Evolutionary conservation across 148 eudicot genomes (phyloP).

Genomic region (Amaranthus palmeri): DNA sequence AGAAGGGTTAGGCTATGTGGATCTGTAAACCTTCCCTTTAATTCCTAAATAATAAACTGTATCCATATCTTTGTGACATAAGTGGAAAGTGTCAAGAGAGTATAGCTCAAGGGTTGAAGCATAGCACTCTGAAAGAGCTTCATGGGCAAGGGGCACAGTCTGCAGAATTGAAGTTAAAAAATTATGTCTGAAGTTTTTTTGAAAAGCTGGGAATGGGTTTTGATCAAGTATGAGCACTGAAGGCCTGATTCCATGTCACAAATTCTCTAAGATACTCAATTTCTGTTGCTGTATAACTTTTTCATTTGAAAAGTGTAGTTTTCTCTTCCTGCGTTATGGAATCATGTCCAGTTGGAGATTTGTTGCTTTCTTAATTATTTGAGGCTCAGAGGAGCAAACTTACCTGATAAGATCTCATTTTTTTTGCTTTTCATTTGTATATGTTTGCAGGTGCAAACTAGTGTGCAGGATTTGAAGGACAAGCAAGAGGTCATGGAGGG

Average conservation of each 20-base stretch:
- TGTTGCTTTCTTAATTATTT: not conserved
- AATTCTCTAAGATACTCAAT: not conserved
- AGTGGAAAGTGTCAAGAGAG: too few relatives aligned
- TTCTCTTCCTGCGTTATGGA: not conserved
- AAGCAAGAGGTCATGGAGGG: slow-evolving; percentile 80
- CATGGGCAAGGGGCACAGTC: not conserved
- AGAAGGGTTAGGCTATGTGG: too few relatives aligned
- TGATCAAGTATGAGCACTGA: not conserved
- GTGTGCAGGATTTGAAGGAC: slow-evolving; percentile 58
- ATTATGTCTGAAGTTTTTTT: not conserved
- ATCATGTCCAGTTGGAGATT: not conserved
- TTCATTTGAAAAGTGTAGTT: not conserved
- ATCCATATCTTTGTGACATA: too few relatives aligned
- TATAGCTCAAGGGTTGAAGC: too few relatives aligned
- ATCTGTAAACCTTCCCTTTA: too few relatives aligned
- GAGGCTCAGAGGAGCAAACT: not conserved
- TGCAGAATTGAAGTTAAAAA: not conserved
- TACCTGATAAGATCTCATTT: not conserved
- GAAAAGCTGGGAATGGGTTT: not conserved
- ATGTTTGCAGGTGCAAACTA: slow-evolving; percentile 58
- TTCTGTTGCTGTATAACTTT: not conserved
- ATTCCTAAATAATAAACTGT: too few relatives aligned
- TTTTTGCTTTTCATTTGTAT: slow-evolving; percentile 3
- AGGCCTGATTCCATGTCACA: not conserved
- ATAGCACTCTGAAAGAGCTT: too few relatives aligned